Evolutionary conservation across 352 stramenopile species (phyloP).

Genomic region (Hyaloperonospora brassicae): DNA sequence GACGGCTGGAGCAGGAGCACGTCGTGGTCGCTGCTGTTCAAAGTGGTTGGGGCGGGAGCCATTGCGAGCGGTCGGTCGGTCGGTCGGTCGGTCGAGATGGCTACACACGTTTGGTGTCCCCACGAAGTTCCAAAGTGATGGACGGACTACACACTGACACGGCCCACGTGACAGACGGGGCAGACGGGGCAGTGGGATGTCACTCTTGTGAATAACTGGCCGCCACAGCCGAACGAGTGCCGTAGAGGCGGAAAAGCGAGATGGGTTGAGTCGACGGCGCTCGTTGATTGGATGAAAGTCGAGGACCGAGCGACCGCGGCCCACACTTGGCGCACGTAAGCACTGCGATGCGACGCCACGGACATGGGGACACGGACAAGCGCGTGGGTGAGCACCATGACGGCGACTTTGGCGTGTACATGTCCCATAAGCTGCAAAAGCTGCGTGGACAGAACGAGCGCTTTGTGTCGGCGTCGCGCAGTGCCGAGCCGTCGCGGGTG

Average conservation of each 20-base stretch:
- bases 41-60: constrained; percentile 37
- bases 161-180: background rate
- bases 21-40: constrained; percentile 12
- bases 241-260: background rate
- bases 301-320: background rate
- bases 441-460: constrained; percentile 62
- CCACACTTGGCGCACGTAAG: background rate
- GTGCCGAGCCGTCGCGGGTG: constrained; percentile 10
- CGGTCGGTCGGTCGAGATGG: no score
- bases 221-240: background rate
- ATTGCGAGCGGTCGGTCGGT: constrained; percentile 18
- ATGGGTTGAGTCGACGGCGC: background rate
- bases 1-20: constrained; percentile 17
- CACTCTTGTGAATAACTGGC: background rate
- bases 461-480: constrained; percentile 13
- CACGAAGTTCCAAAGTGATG: background rate
- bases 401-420: constrained; percentile 85
- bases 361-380: constrained; percentile 25
- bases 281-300: constrained; percentile 9
- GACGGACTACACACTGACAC: background rate
- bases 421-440: constrained; percentile 89
- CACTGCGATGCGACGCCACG: constrained; percentile 10
- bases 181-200: no score
- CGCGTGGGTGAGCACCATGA: constrained; percentile 79
- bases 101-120: constrained; percentile 4